phyloP scores from a whole-genome alignment of 139 green algal species.

The Chlorella sp. region DNA sequence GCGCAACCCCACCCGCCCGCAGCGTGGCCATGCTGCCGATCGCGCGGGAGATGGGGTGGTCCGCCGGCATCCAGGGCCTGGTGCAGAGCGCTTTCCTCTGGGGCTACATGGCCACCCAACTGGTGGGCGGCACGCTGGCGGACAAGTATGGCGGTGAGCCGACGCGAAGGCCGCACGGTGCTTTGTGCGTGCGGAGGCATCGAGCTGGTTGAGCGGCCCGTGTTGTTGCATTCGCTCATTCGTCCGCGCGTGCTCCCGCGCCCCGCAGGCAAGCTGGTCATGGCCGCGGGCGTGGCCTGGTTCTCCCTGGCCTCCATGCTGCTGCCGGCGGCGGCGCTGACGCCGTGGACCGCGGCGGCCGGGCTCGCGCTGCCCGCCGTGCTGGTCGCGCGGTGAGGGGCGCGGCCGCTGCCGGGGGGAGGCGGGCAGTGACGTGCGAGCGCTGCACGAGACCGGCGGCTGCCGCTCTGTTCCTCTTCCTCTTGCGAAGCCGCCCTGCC shows the following conservation, averaged over 20 bases:
- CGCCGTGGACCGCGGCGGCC: slow-evolving; percentile 26
- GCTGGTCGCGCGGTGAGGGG: slow-evolving; percentile 61
- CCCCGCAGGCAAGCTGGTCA: slow-evolving; percentile 67
- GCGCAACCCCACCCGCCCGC: background rate
- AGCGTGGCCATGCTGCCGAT: slow-evolving; percentile 93
- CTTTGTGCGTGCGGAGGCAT: background rate
- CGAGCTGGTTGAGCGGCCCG: too few species aligned
- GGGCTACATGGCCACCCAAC: slow-evolving; percentile 91
- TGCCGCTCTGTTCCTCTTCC: too few species aligned
- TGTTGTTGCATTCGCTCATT: background rate
- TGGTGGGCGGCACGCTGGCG: slow-evolving; percentile 84
- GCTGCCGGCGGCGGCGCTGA: slow-evolving; percentile 63
- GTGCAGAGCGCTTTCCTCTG: slow-evolving; percentile 93
- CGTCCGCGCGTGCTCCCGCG: background rate
- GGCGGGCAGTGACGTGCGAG: too few species aligned
- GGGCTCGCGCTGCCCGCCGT: slow-evolving; percentile 69
- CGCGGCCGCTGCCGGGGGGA: too few species aligned
- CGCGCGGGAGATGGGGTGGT: slow-evolving; percentile 84
- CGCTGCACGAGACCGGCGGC: too few species aligned
- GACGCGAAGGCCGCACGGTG: background rate
- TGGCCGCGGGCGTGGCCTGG: slow-evolving; percentile 77
- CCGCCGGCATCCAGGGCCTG: slow-evolving; percentile 34
- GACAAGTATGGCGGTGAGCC: slow-evolving; percentile 76
- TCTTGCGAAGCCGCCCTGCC: too few species aligned
- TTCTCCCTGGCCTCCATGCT: slow-evolving; percentile 84